Evolutionary conservation across 148 eudicot genomes (phyloP), one percentile per base, ranked within the genome.

Genomic region (Vaccinium corymbosum): DNA sequence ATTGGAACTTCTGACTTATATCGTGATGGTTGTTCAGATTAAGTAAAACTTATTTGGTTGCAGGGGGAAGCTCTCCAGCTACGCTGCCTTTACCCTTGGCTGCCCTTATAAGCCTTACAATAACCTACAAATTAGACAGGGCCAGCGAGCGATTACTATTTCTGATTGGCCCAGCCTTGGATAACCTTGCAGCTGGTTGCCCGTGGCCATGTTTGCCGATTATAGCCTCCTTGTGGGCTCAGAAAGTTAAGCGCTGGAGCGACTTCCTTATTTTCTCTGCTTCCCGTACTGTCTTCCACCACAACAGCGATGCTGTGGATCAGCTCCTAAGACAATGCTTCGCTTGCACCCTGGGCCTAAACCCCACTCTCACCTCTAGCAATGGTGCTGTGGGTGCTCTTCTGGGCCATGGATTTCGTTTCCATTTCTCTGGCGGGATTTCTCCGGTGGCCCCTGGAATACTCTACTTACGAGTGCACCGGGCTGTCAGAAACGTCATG

Each of bases 181-280:
- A 87, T 55, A 89, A 90, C 83, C 98, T 97, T 71, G 92, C 95
- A 46, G 92, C 94, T 13, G 89, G 97, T 82, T 97, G 99, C 88
- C 99, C 99, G 3, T 97, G 99, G 99, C 99, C 99, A 25, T 95
- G 99, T 91, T 92, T 94, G 95, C 94, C 98, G 61, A 91, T 97
- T 68, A 89, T 97, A 78, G 85, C 98, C 80, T 88, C 99, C 73
- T 91, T 97, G 14, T 97, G 99, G 99, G 92, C 92, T 46, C 99
- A 95, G 84, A 97, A 97, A 87, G 98, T 92, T 32, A 97, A 90
- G 87, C 95, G 99, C 25, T 97, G 99, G 99, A 92, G 97, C 7
- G 98, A 97, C 85, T 97, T 90, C 83, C 93, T 97, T n/a, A 87
- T 94, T 73, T 93, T 94, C 88, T 89, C 92, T 7, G 98, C 99